Conservation (phyloP, 306 rosid genomes). For the Acacia acuminata region DNA sequence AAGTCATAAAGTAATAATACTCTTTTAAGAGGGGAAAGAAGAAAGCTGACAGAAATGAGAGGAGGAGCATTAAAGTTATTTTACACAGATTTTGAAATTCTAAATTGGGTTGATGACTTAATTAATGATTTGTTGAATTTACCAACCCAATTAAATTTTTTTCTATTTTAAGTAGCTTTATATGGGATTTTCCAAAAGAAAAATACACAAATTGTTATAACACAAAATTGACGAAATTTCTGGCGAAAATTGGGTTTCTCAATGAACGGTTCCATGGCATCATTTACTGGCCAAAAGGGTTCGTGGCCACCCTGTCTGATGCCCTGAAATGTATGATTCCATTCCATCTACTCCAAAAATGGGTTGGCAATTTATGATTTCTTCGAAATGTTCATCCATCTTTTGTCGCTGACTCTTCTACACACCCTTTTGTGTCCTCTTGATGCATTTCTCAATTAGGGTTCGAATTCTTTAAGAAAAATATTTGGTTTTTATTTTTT, state of each 20-base stretch:
- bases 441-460: slow-evolving; percentile 48
- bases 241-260: slow-evolving; percentile 62
- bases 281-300: slow-evolving; percentile 58
- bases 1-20: no score
- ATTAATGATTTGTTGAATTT: no score
- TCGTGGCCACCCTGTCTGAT: slow-evolving; percentile 40
- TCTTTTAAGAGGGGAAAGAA: no score
- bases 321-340: slow-evolving; percentile 30
- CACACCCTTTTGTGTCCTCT: background rate
- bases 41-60: no score
- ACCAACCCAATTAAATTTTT: no score
- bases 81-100: no score
- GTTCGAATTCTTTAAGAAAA: slow-evolving; percentile 39
- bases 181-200: no score
- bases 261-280: slow-evolving; percentile 98
- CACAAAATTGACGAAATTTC: slow-evolving; percentile 33
- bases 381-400: background rate
- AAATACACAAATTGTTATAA: background rate
- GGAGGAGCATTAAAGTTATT: no score
- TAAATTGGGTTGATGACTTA: no score
- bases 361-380: slow-evolving; percentile 45
- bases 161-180: no score
- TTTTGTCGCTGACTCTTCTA: background rate
- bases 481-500: background rate
- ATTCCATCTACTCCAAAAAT: slow-evolving; percentile 47